These are phyloP conservation scores for Nothophytophthora sp. DNA, from an alignment of 352 stramenopile genomes.

Conservation along the genomic window DNA sequence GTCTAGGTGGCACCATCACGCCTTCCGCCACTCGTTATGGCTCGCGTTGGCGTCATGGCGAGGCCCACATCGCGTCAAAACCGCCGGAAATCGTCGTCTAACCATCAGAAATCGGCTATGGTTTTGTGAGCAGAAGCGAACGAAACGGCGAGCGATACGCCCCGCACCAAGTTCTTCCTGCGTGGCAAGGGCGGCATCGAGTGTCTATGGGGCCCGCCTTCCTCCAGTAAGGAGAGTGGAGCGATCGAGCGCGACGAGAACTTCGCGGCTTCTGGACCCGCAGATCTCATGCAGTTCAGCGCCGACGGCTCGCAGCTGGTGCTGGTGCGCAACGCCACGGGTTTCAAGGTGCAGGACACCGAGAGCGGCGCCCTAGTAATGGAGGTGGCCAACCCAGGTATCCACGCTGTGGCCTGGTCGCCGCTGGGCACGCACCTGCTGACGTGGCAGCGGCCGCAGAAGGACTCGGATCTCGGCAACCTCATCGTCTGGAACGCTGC, in stretches of 20 bases:
- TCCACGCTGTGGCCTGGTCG: slow-evolving; percentile 82
- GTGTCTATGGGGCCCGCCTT: slow-evolving; percentile 70
- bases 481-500: slow-evolving; percentile 81
- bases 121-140: no score
- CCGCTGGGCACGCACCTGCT: slow-evolving; percentile 82
- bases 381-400: slow-evolving; percentile 69
- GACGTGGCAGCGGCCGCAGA: slow-evolving; percentile 87
- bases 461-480: slow-evolving; percentile 73
- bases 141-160: slow-evolving; percentile 14
- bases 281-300: slow-evolving; percentile 79
- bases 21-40: no score
- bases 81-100: no score
- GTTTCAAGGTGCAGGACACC: slow-evolving; percentile 70
- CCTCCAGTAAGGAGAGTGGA: slow-evolving; percentile 41
- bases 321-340: slow-evolving; percentile 58
- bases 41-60: no score
- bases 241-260: slow-evolving; percentile 56
- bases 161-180: slow-evolving; percentile 85
- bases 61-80: no score
- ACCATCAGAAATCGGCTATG: no score
- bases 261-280: slow-evolving; percentile 38
- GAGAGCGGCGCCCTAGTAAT: slow-evolving; percentile 63
- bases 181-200: slow-evolving; percentile 79
- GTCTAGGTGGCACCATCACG: no score
- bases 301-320: slow-evolving; percentile 65